Base-by-base conservation (phyloP, 1,284 basidiomycete genomes). In the Exobasidium rhododendri region DNA sequence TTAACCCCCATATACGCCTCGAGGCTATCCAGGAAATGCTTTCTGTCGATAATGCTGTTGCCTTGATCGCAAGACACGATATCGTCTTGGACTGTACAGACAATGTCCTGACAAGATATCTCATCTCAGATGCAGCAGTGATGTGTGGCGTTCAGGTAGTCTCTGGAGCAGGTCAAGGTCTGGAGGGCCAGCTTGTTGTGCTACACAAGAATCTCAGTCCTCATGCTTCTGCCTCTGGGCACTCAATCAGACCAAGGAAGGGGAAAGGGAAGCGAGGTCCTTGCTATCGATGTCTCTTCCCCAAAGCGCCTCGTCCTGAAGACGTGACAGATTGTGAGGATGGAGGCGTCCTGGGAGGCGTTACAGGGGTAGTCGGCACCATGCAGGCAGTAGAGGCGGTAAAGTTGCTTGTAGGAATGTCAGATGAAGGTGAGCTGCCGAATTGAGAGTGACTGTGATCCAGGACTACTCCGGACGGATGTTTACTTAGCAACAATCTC, bases 71-170 rank as follows among this genome's bases (percentile, higher is more conserved):
- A 1, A 61, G 59, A 1, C 70, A 78, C 35, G 87, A 91, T 75
- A 81, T 97, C 46, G 85, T 97, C 52, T 83, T 98, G 14, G 96
- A 98, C 82, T 97, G 94, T 82, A 97, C 92, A 1, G 94, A 98
- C 81, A 94, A 96, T 66, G 87, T 89, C 1, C 86, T 89, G 2
- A 94, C 92, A 0, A 88, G 96, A 2, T 98, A 98, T 80, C 85
- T 98, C 5, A 84, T 98, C 61, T 93, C 91, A n/a, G 94, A 97
- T 78, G 86, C 87, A 0, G 87, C 89, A n/a, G 90, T 91, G 46
- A 81, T 82, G 0, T 84, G 92, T 2, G 81, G 82, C 4, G 88
- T 88, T 52, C 89, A 92, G 2, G 86, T 98, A 30, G 88, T 98
- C 32, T 91, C 89, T 59, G 96, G 93, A 2, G 96, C 94, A 0